Conservation (phyloP, 169 alveolate genomes). For the Nephromyces sp. region DNA sequence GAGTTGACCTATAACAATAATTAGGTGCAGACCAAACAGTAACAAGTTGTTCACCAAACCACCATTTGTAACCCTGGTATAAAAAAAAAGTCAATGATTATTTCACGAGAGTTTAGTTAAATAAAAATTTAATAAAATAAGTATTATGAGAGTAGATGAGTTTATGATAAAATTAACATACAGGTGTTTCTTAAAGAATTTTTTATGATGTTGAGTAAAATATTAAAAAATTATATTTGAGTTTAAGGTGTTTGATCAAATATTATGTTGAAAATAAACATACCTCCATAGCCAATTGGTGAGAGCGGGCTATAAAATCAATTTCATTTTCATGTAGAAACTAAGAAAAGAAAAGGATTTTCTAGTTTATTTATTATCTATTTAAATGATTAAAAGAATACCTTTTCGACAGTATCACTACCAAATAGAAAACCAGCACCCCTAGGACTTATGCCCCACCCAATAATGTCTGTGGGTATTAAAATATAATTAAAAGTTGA, state of each 20-base stretch:
- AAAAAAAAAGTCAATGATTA: background rate
- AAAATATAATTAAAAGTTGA: background rate
- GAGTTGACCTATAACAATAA: conserved; percentile 80
- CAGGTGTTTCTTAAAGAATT: background rate
- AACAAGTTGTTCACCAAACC: conserved; percentile 52
- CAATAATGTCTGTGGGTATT: conserved; percentile 30
- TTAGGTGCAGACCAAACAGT: conserved; percentile 95
- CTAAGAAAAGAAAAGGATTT: conserved; percentile 11
- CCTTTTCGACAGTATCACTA: conserved; percentile 70
- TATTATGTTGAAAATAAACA: background rate
- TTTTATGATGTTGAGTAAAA: background rate
- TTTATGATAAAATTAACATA: background rate
- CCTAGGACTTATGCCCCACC: conserved; percentile 90
- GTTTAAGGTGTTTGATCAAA: background rate
- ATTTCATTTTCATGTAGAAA: conserved; percentile 83
- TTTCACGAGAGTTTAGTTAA: background rate
- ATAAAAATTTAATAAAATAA: background rate
- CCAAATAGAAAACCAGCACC: conserved; percentile 98
- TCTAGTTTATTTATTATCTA: background rate
- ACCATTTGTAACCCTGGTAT: conserved; percentile 44
- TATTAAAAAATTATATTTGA: no score
- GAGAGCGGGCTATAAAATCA: conserved; percentile 88
- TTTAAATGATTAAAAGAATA: background rate
- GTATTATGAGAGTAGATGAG: background rate
- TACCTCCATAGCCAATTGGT: conserved; percentile 91